Evolutionary conservation across 2,329 filamentous ascomycete species (phyloP).

Genomic region (Eutypa lata): DNA sequence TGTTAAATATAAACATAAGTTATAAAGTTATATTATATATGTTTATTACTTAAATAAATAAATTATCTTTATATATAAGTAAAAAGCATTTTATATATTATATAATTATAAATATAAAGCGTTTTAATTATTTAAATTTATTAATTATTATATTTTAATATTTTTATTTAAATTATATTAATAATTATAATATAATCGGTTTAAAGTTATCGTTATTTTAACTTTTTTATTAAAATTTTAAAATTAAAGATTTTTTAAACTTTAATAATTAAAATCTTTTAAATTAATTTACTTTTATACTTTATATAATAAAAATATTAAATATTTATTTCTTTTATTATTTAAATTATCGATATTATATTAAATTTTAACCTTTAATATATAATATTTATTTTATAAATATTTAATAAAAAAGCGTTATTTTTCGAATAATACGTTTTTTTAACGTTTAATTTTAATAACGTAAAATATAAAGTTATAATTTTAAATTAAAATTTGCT

Average conservation of each 20-base stretch:
- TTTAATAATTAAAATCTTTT: background rate
- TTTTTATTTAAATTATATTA: no score
- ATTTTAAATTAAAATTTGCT: background rate
- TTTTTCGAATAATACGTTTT: background rate
- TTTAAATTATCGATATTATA: background rate
- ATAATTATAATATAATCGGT: no score
- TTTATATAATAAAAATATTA: background rate
- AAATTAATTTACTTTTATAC: background rate
- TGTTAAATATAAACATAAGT: no score
- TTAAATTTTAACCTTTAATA: background rate
- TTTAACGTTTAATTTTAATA: background rate
- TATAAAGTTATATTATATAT: no score
- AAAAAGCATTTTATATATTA: background rate
- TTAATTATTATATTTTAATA: no score
- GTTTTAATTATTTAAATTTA: background rate
- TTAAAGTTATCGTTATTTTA: no score
- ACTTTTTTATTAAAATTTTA: background rate
- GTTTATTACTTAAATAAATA: no score
- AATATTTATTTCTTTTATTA: background rate
- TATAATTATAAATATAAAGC: background rate
- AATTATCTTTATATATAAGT: no score
- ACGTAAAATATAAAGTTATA: background rate
- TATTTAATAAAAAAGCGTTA: background rate
- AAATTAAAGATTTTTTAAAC: background rate
- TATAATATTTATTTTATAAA: background rate